These are phyloP conservation scores for Gloeopeniophorella convolvens DNA, from an alignment of 768 basidiomycete genomes.

Conservation along the genomic window DNA sequence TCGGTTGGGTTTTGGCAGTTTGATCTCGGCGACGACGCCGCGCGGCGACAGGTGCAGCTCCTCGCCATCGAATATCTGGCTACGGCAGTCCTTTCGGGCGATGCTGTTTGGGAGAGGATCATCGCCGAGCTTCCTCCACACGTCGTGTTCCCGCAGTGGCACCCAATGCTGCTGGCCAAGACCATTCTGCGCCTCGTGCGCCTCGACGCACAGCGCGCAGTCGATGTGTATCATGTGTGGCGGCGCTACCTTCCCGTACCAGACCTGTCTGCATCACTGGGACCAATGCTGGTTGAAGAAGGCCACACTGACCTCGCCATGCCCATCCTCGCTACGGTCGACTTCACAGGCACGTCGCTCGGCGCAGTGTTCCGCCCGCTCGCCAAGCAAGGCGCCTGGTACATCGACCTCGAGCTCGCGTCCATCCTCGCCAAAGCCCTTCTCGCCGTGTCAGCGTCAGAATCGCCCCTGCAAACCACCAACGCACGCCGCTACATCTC, in stretches of 20 bases:
- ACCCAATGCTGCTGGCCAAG: constrained; percentile 11
- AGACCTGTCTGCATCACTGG: constrained; percentile 5
- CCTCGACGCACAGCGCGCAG: constrained; percentile 13
- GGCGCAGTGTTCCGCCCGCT: constrained; percentile 26
- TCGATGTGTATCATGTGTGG: constrained; percentile 14
- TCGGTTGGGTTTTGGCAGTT: constrained; percentile 22
- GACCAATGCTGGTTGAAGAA: constrained; percentile 12
- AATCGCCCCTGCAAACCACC: constrained; percentile 34
- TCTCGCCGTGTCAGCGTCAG: constrained; percentile 30
- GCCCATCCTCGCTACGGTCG: constrained; percentile 3
- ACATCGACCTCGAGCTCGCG: constrained; percentile 15
- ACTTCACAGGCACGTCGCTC: constrained; percentile 23
- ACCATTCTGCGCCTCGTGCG: constrained; percentile 10
- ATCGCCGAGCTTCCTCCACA: constrained; percentile 17
- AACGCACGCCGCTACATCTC: constrained; percentile 33
- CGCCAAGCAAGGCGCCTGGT: constrained; percentile 8
- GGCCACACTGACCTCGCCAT: constrained; percentile 16
- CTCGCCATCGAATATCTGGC: constrained; percentile 32
- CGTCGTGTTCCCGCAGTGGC: constrained; percentile 18
- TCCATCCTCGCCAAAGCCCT: constrained; percentile 23
- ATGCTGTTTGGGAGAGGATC: constrained; percentile 16
- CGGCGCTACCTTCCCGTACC: constrained; percentile 14
- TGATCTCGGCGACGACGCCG: constrained; percentile 16
- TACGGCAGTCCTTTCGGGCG: constrained; percentile 11
- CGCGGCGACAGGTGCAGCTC: constrained; percentile 26